Evolutionary conservation across 192 early-diverging fungal genomes (phyloP).

Genomic region (Coemansia sp.): DNA sequence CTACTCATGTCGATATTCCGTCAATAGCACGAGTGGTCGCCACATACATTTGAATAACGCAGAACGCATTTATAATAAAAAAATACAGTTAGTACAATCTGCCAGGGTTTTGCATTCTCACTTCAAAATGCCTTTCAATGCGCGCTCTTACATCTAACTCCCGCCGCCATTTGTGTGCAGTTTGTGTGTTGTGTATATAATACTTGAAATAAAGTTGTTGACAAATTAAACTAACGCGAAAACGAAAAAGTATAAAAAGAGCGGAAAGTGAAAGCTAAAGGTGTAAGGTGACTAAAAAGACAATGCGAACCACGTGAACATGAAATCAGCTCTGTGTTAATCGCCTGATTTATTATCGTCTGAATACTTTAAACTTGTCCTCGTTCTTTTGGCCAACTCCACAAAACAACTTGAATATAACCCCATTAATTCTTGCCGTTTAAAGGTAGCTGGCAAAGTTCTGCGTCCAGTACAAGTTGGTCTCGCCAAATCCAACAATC

Average conservation of each 20-base stretch:
- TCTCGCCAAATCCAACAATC: slow-evolving; percentile 25
- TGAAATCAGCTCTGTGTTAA: no score
- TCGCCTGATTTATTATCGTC: no score
- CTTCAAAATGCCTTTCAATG: not conserved
- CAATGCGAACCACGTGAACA: not conserved
- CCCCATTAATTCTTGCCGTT: no score
- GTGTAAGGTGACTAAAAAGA: not conserved
- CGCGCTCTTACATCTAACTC: slow-evolving; percentile 20
- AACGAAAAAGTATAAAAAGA: slow-evolving; percentile 1
- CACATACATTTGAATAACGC: not conserved
- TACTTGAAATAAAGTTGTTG: not conserved
- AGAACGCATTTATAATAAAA: slow-evolving; percentile 6
- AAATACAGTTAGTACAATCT: slow-evolving; percentile 5
- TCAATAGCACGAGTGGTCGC: no score
- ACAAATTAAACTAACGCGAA: not conserved
- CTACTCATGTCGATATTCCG: not conserved
- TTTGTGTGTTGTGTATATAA: not conserved
- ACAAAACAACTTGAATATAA: no score
- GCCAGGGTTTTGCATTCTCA: not conserved
- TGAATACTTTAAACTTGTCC: no score
- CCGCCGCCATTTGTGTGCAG: slow-evolving; percentile 13
- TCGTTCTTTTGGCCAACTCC: no score
- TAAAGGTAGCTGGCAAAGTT: slow-evolving; percentile 12
- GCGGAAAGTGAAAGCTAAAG: not conserved
- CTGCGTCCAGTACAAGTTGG: slow-evolving; percentile 29